phyloP scores from a whole-genome alignment of 345 rosid genomes.

The Eucalyptus cloeziana region DNA sequence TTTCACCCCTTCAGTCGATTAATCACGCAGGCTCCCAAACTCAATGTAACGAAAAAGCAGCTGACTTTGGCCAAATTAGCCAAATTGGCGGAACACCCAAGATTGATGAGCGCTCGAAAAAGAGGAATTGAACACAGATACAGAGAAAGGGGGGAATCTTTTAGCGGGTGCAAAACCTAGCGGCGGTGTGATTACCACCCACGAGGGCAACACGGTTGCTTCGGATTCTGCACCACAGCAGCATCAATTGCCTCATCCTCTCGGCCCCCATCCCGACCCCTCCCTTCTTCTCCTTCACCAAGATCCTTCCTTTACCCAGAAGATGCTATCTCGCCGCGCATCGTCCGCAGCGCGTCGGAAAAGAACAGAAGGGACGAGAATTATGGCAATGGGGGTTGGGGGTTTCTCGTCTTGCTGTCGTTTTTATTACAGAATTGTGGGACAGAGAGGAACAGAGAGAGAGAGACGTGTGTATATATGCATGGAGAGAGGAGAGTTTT shows the following conservation, averaged over 20 bases:
- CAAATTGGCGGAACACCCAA: conserved; percentile 1
- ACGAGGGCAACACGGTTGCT: conserved; percentile 28
- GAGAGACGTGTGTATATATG: no score
- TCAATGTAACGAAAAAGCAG: background rate
- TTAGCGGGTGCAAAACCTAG: conserved; percentile 52
- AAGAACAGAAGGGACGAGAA: background rate
- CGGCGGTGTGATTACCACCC: conserved; percentile 64
- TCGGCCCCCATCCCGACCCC: conserved; percentile 15
- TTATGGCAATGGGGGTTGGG: background rate
- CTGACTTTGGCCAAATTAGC: background rate
- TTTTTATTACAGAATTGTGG: background rate
- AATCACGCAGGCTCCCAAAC: background rate
- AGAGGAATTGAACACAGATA: background rate
- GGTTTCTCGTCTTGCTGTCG: background rate
- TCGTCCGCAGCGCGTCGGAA: background rate
- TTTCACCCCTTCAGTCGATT: background rate
- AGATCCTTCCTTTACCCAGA: background rate
- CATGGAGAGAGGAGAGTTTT: background rate
- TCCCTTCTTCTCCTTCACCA: background rate
- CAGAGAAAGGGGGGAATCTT: background rate
- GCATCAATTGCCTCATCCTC: conserved; percentile 27
- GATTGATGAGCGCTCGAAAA: background rate
- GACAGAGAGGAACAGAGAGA: background rate
- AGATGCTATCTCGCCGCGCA: background rate
- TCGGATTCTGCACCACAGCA: conserved; percentile 24